These are phyloP conservation scores for Microcera coccophila DNA, from an alignment of 2,329 filamentous ascomycete genomes.

Conservation along the genomic window DNA sequence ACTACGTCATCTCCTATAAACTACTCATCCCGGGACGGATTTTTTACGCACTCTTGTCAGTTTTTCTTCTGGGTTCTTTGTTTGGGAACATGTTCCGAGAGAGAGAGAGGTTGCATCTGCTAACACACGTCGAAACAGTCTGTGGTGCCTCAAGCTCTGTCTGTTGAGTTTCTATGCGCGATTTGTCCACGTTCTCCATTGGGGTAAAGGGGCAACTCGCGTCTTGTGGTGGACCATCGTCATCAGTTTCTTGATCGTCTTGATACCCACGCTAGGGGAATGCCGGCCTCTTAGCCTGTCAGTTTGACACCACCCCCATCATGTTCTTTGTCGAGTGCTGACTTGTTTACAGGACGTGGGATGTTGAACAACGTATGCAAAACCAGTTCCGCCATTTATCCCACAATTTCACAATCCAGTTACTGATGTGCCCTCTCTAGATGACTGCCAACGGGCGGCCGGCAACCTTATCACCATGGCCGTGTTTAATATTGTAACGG, in stretches of 20 bases:
- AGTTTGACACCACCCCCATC: background rate
- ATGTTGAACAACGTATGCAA: background rate
- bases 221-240: slow-evolving; percentile 27
- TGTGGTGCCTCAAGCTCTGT: slow-evolving; percentile 30
- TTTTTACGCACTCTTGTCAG: slow-evolving; percentile 30
- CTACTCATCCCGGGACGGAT: slow-evolving; percentile 28
- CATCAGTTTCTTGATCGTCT: slow-evolving; percentile 24
- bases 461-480: slow-evolving; percentile 29
- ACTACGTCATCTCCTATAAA: slow-evolving; percentile 25
- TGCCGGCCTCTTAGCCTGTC: slow-evolving; percentile 26
- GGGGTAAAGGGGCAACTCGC: slow-evolving; percentile 19
- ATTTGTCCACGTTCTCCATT: slow-evolving; percentile 23
- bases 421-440: slow-evolving; percentile 2
- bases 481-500: slow-evolving; percentile 28
- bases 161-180: slow-evolving; percentile 30
- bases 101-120: no score
- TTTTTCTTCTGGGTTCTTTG: background rate
- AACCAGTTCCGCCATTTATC: background rate
- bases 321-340: background rate
- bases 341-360: slow-evolving; percentile 17
- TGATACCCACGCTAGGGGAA: slow-evolving; percentile 27
- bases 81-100: no score
- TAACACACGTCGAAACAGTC: slow-evolving; percentile 11
- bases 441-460: slow-evolving; percentile 22
- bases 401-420: background rate